Conservation (phyloP, 208 protist species). For the Trichomonas vaginalis region DNA sequence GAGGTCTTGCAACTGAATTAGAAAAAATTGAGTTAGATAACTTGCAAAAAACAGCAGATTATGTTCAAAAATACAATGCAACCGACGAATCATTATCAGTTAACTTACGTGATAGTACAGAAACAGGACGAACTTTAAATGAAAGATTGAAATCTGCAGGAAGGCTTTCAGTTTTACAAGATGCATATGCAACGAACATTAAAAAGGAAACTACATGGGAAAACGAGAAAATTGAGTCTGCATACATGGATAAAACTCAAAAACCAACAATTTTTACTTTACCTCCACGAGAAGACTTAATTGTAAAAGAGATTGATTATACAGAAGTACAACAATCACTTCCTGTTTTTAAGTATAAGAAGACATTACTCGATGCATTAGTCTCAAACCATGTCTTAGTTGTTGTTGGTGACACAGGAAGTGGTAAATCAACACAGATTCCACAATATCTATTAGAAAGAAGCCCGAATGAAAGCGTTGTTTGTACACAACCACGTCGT, state of each 20-base stretch:
- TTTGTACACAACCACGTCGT: slow-evolving; percentile 86
- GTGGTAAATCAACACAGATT: slow-evolving; percentile 23
- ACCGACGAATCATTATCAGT: not conserved
- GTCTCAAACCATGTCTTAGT: not conserved
- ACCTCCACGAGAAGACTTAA: not conserved
- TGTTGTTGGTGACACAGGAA: slow-evolving; percentile 19
- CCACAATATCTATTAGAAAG: slow-evolving; percentile 18
- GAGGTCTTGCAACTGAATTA: not conserved
- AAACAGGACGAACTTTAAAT: not conserved
- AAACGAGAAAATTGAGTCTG: not conserved
- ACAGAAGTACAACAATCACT: not conserved
- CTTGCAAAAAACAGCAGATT: not conserved
- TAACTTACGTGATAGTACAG: not conserved
- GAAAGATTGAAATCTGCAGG: not conserved
- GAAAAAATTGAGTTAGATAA: not conserved
- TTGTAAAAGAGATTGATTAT: not conserved
- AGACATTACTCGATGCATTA: not conserved
- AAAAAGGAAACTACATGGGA: not conserved
- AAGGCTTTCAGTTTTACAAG: not conserved
- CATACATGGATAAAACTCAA: not conserved
- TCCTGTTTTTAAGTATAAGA: slow-evolving; percentile 17
- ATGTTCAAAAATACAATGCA: not conserved
- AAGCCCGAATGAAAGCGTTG: slow-evolving; percentile 36
- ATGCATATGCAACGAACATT: not conserved
- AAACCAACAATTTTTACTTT: not conserved